These are phyloP conservation scores for Aspergillus homomorphus DNA, from an alignment of 495 filamentous ascomycete species.

Conservation along the genomic window DNA sequence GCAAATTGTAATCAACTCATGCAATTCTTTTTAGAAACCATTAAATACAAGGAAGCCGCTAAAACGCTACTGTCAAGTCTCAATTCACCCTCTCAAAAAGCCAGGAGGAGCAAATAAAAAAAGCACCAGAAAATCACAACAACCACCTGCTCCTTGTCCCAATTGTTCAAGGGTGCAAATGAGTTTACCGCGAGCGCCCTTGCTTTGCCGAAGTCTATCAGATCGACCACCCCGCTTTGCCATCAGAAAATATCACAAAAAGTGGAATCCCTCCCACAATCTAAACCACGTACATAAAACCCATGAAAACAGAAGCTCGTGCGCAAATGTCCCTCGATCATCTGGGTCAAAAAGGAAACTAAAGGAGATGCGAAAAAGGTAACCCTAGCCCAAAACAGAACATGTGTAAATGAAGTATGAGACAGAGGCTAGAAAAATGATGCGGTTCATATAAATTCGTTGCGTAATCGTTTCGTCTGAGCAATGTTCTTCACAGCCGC, in stretches of 20 bases:
- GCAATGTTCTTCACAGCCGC: slow-evolving; percentile 16
- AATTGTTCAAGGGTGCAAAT: neutral
- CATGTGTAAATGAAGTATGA: neutral
- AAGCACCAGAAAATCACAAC: neutral
- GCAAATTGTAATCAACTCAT: too few species aligned
- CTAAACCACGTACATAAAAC: neutral
- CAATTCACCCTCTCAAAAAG: neutral
- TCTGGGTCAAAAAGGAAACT: neutral
- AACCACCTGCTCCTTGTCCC: neutral
- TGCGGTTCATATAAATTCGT: neutral
- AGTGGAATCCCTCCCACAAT: slow-evolving; percentile 6
- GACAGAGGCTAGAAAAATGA: neutral
- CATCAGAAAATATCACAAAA: slow-evolving; percentile 3
- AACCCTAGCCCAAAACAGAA: neutral
- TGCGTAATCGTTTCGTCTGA: neutral
- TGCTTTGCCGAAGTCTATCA: slow-evolving; percentile 18
- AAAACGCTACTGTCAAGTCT: slow-evolving; percentile 1
- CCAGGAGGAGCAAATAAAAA: neutral
- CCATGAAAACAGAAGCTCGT: too few species aligned
- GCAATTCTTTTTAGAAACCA: slow-evolving; percentile 5
- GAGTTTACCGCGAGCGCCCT: slow-evolving; percentile 19
- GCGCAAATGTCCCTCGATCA: too few species aligned
- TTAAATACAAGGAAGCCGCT: neutral
- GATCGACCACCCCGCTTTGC: neutral
- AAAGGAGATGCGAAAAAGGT: neutral